Base-by-base conservation (phyloP, 306 rosid species). In the Clitoria ternatea region DNA sequence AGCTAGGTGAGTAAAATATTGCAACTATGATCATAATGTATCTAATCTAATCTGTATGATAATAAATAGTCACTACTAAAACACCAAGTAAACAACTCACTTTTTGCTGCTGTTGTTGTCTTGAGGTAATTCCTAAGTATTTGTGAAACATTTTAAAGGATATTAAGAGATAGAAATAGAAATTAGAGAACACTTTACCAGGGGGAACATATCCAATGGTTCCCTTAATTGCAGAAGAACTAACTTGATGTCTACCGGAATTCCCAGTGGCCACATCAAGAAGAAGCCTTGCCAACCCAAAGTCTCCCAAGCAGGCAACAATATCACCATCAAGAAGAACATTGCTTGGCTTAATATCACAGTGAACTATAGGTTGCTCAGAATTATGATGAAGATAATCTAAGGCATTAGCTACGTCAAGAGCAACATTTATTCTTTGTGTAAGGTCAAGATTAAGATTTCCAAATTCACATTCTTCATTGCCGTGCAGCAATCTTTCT, bases 281-380 rank as follows among this genome's bases (percentile, higher is more conserved):
- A 66, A 67, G 23, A 9, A 80, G 81, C 49, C 47, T 80, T 3
- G 81, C 85, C n/a, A 84, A 26, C 4, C 88, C 85, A 42, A 84
- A 84, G 74, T 84, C 88, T 12, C 74, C 74, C 17, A 81, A 48
- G 74, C 48, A 73, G 5, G 81, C 85, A 15, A 69, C 66, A n/a
- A 80, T 5, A 9, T 84, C 81, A 49, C 57, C 52, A 4, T 76
- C 78, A 18, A 80, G 72, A 49, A 84, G 76, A 47, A 84, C 39
- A 1, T 83, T 84, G 47, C 85, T 77, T n/a, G 85, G 88, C 43
- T 84, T 84, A 13, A 84, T 7, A 65, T 84, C 83, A 68, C 77
- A 77, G 1, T 81, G 88, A 50, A 75, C 78, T 30, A 84, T 39
- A 1, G 32, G 55, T 6, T 10, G 55, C 6, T 40, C 75, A 0